These are phyloP conservation scores for Magnolia kwangsiensis DNA, from an alignment of 164 flowering plant species.

Conservation along the genomic window DNA sequence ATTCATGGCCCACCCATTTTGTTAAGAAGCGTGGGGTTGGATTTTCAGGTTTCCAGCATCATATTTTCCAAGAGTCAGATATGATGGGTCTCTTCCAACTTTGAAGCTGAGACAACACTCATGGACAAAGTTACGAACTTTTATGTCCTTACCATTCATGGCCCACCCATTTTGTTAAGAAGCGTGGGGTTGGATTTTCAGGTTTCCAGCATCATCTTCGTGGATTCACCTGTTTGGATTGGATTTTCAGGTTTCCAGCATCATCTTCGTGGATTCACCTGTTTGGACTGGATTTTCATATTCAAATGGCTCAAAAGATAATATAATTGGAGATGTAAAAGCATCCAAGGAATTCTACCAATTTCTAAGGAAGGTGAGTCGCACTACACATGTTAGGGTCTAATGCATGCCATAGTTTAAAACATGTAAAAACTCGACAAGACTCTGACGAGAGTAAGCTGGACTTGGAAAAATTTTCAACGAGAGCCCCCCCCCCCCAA, in stretches of 20 bases:
- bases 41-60: slow-evolving; percentile 3
- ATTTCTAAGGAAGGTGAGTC: slow-evolving; percentile 7
- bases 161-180: neutral
- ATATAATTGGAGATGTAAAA: neutral
- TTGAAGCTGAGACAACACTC: neutral
- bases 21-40: neutral
- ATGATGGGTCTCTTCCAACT: neutral
- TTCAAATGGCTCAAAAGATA: neutral
- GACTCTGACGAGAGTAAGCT: too few relatives aligned
- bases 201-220: neutral
- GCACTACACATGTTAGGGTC: neutral
- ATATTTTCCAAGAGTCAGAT: neutral
- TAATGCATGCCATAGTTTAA: neutral
- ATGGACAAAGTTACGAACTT: neutral
- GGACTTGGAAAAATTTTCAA: too few relatives aligned
- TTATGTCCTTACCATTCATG: neutral
- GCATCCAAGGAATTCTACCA: neutral
- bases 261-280: slow-evolving; percentile 8
- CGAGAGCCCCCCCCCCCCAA: too few relatives aligned
- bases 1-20: neutral
- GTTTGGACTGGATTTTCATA: slow-evolving; percentile 9
- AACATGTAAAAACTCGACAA: too few relatives aligned
- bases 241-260: neutral
- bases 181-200: neutral
- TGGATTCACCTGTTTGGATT: too few relatives aligned